Base-by-base conservation (phyloP, 805 yeast species). In the Wickerhamiella musiphila region DNA sequence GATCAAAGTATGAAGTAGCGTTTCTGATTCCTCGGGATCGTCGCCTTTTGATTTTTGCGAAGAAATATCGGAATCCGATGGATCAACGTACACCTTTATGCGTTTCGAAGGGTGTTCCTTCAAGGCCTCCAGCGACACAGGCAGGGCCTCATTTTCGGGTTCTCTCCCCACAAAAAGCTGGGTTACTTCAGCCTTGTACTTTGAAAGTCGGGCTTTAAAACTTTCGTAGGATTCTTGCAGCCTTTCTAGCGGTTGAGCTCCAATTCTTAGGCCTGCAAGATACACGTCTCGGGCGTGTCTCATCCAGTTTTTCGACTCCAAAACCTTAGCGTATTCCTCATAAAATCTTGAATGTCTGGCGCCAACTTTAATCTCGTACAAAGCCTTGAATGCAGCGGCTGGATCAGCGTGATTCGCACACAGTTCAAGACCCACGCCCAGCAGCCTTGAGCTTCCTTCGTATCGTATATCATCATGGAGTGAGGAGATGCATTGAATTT, bases 361-460 rank as follows among this genome's bases (percentile, higher is more conserved):
- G 1, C 94, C 96, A 22, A 86, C 78, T 29, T 65, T 69, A 40
- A 75, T 72, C 38, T 73, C 67, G 26, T 73, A 68, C 53, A 86
- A 58, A 46, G 74, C 82, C 5, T 68, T 60, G 49, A 75, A 83
- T 2, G 78, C 60, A 33, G 76, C 84, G 26, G 69, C 57, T 0
- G 84, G 83, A 11, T 74, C 65, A 37, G 74, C n/a, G n/a, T n/a
- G n/a, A n/a, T n/a, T n/a, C n/a, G n/a, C n/a, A n/a, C n/a, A n/a
- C n/a, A n/a, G n/a, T n/a, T n/a, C n/a, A n/a, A n/a, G n/a, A n/a
- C n/a, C n/a, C n/a, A n/a, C n/a, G n/a, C n/a, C n/a, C n/a, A n/a
- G n/a, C n/a, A n/a, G n/a, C n/a, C n/a, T n/a, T n/a, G n/a, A n/a
- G n/a, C n/a, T n/a, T n/a, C n/a, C n/a, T n/a, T n/a, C n/a, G n/a